Base-by-base conservation (phyloP, 2,329 filamentous ascomycete genomes). In the Verticillium albo-atrum region DNA sequence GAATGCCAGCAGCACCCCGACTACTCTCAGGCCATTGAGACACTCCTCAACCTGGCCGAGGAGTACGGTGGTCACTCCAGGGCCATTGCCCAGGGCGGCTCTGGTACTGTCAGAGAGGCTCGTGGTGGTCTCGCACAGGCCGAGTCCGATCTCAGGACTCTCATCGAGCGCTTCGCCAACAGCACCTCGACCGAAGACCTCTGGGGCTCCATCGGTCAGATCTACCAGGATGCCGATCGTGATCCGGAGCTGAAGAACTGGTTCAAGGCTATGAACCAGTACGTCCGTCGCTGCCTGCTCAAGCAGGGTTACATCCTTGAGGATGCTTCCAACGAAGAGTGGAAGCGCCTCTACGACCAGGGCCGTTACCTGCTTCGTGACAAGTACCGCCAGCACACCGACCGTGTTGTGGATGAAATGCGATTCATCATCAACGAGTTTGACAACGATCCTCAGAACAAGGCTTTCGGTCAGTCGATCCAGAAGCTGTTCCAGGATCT, bases 111-210 rank as follows among this genome's bases (percentile, higher is more conserved):
- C 54, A 88, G 92, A 82, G 87, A 89, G 76, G 85, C 89, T 63
- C 87, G 90, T 65, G 80, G 85, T 63, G 81, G 83, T 60, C 77
- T 98, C 55, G 77, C 85, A 58, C 80, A 82, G 58, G 92, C 91
- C 57, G 91, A 97, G 78, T 80, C 84, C 75, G 89, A 97, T 71
- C 82, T 96, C 60, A 91, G 88, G 85, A 91, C 87, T 9, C 81
- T 99, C 23, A 88, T 99, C 66, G 95, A 98, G 80, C 90, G 95
- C 54, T 98, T 97, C 68, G 95, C 95, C 71, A 98, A 99, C 74
- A 89, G 89, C 69, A 98, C 95, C 9, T 97, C 93, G 0, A 86
- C 88, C 34, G 89, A 96, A 64, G 91, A 96, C 65, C 79, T 98
- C 4, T 92, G 95, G 77, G 87, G 90, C 20, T 87, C 92, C 0